A percentile compares a stretch with the other conserved stretches of the same genome.
Evolutionary conservation across 2,329 filamentous ascomycete species (phyloP).

Genomic region (Trichophyton mentagrophytes): DNA sequence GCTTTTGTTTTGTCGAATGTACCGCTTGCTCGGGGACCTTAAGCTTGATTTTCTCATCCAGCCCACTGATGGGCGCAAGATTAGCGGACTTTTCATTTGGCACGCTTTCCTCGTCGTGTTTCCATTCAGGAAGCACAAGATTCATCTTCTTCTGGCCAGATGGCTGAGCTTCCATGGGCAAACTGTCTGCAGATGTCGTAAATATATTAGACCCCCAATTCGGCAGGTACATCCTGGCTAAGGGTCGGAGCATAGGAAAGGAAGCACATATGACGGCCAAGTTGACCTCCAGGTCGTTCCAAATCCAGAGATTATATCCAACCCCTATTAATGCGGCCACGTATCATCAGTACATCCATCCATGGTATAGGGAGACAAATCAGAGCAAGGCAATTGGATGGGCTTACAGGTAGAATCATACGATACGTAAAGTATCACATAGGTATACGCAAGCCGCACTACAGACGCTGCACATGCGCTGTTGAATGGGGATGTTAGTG

Average conservation of each 20-base stretch:
- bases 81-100: not conserved
- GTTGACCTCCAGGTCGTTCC: slow-evolving; percentile 15
- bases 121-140: not conserved
- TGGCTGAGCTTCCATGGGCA: not conserved
- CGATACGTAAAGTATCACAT: slow-evolving; percentile 6
- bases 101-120: not conserved
- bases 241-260: slow-evolving; percentile 14
- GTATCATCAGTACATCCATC: not conserved
- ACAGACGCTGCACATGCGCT: slow-evolving; percentile 13
- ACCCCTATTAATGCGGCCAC: slow-evolving; percentile 6
- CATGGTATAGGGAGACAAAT: not conserved
- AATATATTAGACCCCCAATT: slow-evolving; percentile 4
- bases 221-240: slow-evolving; percentile 11
- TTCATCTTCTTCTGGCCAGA: not conserved
- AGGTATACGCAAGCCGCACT: slow-evolving; percentile 12
- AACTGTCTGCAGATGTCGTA: not conserved
- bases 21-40: not conserved
- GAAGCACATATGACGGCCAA: slow-evolving; percentile 17
- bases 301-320: slow-evolving; percentile 14
- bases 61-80: not conserved
- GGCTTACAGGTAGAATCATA: slow-evolving; percentile 15
- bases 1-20: not conserved
- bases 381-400: not conserved
- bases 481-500: not conserved
- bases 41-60: not conserved